These are phyloP conservation scores for Trichoderma parareesei DNA, from an alignment of 495 filamentous ascomycete species.

Conservation along the genomic window DNA sequence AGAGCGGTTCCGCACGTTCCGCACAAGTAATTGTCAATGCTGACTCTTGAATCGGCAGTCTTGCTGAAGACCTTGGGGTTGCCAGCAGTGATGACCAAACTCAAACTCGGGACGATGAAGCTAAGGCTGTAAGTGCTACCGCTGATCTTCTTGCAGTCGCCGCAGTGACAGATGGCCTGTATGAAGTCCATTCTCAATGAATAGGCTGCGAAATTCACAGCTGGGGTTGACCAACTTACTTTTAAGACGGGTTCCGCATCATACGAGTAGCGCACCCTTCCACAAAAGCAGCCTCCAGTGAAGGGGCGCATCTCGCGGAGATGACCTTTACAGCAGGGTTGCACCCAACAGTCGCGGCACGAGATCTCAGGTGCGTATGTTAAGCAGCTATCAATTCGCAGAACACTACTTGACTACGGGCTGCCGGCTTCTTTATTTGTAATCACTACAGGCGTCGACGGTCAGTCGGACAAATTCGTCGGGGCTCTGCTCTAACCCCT, in stretches of 20 bases:
- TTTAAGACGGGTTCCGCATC: not conserved
- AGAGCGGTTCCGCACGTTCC: conserved; percentile 36
- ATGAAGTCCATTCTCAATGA: not conserved
- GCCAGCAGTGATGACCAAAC: conserved; percentile 11
- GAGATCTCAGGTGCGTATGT: too few species aligned
- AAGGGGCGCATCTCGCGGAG: not conserved
- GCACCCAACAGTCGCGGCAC: too few species aligned
- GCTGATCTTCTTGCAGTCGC: conserved; percentile 50
- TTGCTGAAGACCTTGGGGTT: conserved; percentile 3
- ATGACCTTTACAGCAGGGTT: too few species aligned
- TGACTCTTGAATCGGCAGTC: not conserved
- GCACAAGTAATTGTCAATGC: conserved; percentile 39
- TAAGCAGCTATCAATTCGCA: too few species aligned
- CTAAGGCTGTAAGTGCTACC: conserved; percentile 51
- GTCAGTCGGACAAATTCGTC: too few species aligned
- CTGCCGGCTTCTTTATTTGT: too few species aligned
- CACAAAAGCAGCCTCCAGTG: not conserved
- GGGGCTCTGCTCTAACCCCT: too few species aligned
- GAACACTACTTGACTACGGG: too few species aligned
- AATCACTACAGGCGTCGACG: too few species aligned
- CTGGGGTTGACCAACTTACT: not conserved
- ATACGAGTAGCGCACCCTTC: not conserved
- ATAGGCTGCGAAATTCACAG: not conserved
- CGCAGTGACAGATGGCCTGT: conserved; percentile 41
- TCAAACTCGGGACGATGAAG: conserved; percentile 30